Percentiles rank a stretch among this genome's conserved stretches.
Conservation (phyloP, 176 grass and related monocot species). For the Canna indica region DNA sequence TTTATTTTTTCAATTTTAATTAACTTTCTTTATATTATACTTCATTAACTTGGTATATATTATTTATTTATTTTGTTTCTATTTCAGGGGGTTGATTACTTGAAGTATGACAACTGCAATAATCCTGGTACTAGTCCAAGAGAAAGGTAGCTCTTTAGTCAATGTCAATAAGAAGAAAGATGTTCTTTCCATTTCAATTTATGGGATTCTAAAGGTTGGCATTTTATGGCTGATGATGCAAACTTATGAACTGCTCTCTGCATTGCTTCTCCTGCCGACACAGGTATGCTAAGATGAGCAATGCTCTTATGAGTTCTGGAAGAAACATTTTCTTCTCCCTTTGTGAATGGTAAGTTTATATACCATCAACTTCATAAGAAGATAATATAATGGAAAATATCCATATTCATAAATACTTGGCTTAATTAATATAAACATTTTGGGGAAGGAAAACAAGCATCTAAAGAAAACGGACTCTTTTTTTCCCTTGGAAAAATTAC, state of each 20-base stretch:
- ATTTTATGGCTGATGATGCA: neutral
- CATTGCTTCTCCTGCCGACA: neutral
- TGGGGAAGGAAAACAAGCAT: neutral
- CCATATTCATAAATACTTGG: too few relatives aligned
- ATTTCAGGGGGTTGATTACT: slow-evolving; percentile 73
- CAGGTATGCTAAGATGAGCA: slow-evolving; percentile 88
- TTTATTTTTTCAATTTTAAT: slow-evolving; percentile 8
- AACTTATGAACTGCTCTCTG: neutral
- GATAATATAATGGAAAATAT: too few relatives aligned
- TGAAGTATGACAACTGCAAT: slow-evolving; percentile 97
- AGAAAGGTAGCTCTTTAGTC: slow-evolving; percentile 43
- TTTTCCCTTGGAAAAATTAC: neutral
- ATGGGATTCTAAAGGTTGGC: neutral
- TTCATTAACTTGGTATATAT: neutral
- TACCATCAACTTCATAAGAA: too few relatives aligned
- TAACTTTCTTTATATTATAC: neutral
- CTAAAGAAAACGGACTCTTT: too few relatives aligned
- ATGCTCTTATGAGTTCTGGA: slow-evolving; percentile 60
- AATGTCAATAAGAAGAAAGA: neutral
- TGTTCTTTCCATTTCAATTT: neutral
- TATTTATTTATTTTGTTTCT: neutral
- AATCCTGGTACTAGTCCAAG: slow-evolving; percentile 35
- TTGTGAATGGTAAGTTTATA: slow-evolving; percentile 88
- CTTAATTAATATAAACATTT: too few relatives aligned
- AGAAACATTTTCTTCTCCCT: slow-evolving; percentile 86